phyloP scores from a whole-genome alignment of 1,139 yeast genomes.

The Yamadazyma sp. region DNA sequence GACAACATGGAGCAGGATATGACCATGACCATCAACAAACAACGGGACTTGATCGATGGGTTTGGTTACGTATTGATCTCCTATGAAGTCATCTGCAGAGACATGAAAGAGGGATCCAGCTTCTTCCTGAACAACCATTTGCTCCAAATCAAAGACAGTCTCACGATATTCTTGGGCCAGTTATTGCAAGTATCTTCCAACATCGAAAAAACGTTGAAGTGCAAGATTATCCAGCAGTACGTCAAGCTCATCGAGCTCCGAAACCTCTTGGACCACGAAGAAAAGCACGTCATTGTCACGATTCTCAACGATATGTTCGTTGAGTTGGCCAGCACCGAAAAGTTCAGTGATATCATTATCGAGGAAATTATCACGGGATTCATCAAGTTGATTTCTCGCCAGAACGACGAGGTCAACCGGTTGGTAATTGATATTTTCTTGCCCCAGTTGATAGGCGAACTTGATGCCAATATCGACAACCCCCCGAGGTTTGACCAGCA shows the following conservation, averaged over 20 bases:
- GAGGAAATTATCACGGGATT: conserved; percentile 50
- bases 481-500: conserved; percentile 24
- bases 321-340: conserved; percentile 35
- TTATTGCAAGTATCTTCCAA: conserved; percentile 65
- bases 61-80: conserved; percentile 52
- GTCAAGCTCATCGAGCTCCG: conserved; percentile 50
- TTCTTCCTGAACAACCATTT: conserved; percentile 17
- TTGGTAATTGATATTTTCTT: conserved; percentile 59
- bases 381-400: conserved; percentile 40
- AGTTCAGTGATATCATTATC: conserved; percentile 35
- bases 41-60: conserved; percentile 60
- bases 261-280: conserved; percentile 50
- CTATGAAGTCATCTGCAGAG: conserved; percentile 18
- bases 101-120: conserved; percentile 31
- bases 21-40: conserved; percentile 49
- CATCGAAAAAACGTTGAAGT: conserved; percentile 66
- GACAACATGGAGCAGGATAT: conserved; percentile 27
- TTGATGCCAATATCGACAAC: conserved; percentile 29
- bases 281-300: conserved; percentile 61
- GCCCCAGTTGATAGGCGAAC: conserved; percentile 55
- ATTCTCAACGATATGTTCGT: conserved; percentile 62
- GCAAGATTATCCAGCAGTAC: conserved; percentile 65
- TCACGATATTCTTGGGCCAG: conserved; percentile 64
- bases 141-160: conserved; percentile 54
- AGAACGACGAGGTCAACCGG: conserved; percentile 29